A percentile compares a stretch with the other conserved stretches of the same genome.
Conservation (phyloP, 306 rosid species). For the Neltuma alba region DNA sequence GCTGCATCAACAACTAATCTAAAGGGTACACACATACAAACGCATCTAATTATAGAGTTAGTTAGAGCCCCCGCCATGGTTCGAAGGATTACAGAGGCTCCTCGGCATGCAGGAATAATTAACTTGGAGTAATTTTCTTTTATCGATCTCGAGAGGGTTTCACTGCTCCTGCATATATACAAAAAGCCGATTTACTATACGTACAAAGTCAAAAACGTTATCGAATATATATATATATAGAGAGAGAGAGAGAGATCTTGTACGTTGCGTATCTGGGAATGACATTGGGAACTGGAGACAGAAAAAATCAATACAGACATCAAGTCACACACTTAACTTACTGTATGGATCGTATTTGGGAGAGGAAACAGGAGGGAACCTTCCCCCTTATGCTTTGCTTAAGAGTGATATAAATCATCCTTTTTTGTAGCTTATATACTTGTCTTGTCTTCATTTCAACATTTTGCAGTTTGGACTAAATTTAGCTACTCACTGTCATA, state of each 20-base stretch:
- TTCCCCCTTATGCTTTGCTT: conserved; percentile 38
- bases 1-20: neutral
- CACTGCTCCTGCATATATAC: neutral
- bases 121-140: neutral
- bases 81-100: neutral
- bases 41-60: neutral
- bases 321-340: neutral
- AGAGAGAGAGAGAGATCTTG: neutral
- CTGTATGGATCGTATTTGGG: neutral
- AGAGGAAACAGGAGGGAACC: conserved; percentile 63
- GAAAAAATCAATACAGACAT: neutral
- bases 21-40: neutral
- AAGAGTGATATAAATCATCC: conserved; percentile 13
- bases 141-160: neutral
- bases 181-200: neutral
- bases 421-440: conserved; percentile 42
- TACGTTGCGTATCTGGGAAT: neutral
- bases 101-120: conserved; percentile 1
- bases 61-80: conserved; percentile 17
- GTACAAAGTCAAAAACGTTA: neutral
- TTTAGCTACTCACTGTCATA: conserved; percentile 19
- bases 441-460: conserved; percentile 40
- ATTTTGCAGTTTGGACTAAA: conserved; percentile 25
- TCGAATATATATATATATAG: neutral
- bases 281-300: neutral